Evolutionary conservation across 306 rosid genomes (phyloP).

Genomic region (Gillenia trifoliata): DNA sequence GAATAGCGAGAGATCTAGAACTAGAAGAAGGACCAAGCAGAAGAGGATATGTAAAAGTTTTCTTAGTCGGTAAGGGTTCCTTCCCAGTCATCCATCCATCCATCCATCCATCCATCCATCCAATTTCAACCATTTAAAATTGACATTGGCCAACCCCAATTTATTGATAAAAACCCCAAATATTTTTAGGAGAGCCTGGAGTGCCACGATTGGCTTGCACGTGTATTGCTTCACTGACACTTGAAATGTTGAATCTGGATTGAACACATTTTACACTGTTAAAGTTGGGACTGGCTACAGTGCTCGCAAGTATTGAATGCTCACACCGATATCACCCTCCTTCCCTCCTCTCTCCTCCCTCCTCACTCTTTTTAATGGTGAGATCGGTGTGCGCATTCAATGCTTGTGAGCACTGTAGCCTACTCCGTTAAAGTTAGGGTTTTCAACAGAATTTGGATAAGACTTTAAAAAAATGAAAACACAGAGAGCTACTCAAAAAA

Average conservation of each 20-base stretch:
- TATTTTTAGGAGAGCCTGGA: not conserved
- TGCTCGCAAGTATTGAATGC: too few relatives aligned
- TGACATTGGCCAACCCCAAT: not conserved
- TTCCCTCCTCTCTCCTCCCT: too few relatives aligned
- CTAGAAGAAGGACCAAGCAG: slow-evolving; percentile 13
- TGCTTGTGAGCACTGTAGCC: too few relatives aligned
- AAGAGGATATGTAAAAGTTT: slow-evolving; percentile 20
- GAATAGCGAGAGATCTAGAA: slow-evolving; percentile 1
- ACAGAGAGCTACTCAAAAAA: too few relatives aligned
- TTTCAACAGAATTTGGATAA: not conserved
- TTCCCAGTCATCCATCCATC: slow-evolving; percentile 14
- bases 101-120: slow-evolving; percentile 8
- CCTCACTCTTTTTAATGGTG: too few relatives aligned
- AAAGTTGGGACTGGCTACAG: too few relatives aligned
- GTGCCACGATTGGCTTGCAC: slow-evolving; percentile 40
- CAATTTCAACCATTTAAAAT: slow-evolving; percentile 4
- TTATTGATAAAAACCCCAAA: not conserved
- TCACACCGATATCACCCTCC: too few relatives aligned
- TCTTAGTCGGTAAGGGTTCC: slow-evolving; percentile 33
- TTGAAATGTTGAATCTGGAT: not conserved
- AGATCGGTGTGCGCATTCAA: too few relatives aligned
- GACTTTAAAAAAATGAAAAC: not conserved
- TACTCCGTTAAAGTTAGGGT: not conserved
- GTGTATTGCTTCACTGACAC: slow-evolving; percentile 19
- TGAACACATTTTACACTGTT: not conserved